Base-by-base conservation (phyloP, 2,329 filamentous ascomycete species). In the Zymoseptoria tritici region DNA sequence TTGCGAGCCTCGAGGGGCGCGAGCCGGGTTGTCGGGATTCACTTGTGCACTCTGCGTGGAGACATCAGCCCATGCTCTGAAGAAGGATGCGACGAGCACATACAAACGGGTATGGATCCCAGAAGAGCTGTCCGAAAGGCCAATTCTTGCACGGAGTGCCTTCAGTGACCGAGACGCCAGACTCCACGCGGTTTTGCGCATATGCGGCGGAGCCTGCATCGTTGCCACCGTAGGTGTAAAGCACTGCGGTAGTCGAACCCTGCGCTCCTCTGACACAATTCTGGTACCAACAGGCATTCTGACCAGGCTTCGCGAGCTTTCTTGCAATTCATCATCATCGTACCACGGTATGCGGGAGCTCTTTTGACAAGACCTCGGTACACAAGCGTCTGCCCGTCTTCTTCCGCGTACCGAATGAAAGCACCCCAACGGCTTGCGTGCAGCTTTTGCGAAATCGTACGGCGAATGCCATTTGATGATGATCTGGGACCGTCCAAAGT, bases 201-300 rank as follows among this genome's bases (percentile, higher is more conserved):
- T 46, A 46, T 46, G 36, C 36, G 9, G 50, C 50, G 16, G 20
- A 21, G 50, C 50, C 50, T 20, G 9, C 8, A 9, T 46, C 52
- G 55, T 60, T 54, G 24, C 49, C 56, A 26, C 50, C 55, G 55
- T 57, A 54, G 13, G 50, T 54, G 55, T 60, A 60, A 6, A 42
- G 55, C 16, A 57, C 55, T n/a, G 36, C 36, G n/a, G 58, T 60
- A 16, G 31, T 46, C 19, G 31, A 49, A 21, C 55, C 58, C 29
- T 57, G 42, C n/a, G 54, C 58, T 19, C 50, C 50, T 29, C 31
- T 51, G 42, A 60, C 51, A 24, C 58, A 60, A 26, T 60, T 60
- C 52, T 60, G 58, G 52, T 57, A 60, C 58, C 58, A 60, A 42
- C 58, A 60, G 20, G 58, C 58, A 46, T 60, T 60, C 29, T 57